A percentile compares a stretch with the other conserved stretches of the same genome.
These are phyloP conservation scores for Fraxinus americana DNA, from an alignment of 257 asterid genomes.

Conservation along the genomic window DNA sequence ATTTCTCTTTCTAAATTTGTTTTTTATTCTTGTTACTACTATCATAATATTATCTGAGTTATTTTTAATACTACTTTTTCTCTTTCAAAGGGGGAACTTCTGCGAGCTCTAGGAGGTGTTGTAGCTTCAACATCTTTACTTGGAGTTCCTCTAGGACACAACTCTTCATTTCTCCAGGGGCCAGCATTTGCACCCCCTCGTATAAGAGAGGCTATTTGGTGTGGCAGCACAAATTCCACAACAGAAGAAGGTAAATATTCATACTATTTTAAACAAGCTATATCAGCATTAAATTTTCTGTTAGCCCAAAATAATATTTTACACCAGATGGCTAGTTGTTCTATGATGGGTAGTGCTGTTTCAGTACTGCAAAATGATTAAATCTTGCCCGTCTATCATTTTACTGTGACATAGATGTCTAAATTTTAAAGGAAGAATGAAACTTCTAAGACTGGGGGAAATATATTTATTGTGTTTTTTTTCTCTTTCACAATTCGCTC, in stretches of 20 bases:
- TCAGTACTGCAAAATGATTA: not conserved
- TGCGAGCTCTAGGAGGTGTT: constrained; percentile 90
- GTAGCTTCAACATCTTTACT: constrained; percentile 82
- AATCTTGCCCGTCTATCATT: constrained; percentile 4
- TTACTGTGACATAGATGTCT: not conserved
- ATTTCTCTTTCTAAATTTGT: not conserved
- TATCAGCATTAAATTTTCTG: constrained; percentile 3
- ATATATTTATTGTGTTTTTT: not conserved
- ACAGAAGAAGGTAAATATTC: constrained; percentile 81
- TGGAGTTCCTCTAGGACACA: constrained; percentile 98
- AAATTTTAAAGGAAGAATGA: not conserved
- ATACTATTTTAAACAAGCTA: not conserved
- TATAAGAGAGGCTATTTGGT: constrained; percentile 99
- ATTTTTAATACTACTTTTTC: constrained; percentile 10
- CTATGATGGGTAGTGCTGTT: constrained; percentile 3
- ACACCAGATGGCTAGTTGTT: not conserved
- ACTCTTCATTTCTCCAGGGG: constrained; percentile 98
- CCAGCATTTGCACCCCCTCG: constrained; percentile 99
- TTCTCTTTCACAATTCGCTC: not conserved
- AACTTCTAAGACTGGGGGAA: not conserved
- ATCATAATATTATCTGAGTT: not conserved
- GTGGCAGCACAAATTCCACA: constrained; percentile 95
- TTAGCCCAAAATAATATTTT: not conserved
- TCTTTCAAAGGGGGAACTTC: constrained; percentile 73
- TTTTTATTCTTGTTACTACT: not conserved